Evolutionary conservation across 176 grass and related monocot species (phyloP).

Genomic region (Bromus sterilis): DNA sequence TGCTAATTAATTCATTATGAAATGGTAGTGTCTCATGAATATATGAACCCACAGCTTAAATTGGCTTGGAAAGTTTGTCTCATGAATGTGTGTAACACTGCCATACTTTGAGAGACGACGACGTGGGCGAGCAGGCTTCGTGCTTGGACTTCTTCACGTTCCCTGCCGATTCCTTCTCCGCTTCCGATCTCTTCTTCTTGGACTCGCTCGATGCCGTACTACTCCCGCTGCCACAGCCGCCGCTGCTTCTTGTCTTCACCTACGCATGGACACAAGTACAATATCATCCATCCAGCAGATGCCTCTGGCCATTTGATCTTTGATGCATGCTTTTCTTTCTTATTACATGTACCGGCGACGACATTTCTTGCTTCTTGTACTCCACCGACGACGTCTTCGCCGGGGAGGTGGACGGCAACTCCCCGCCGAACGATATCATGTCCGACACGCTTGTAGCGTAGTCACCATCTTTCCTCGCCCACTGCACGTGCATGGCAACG

Average conservation of each 20-base stretch:
- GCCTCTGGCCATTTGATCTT: too few species aligned
- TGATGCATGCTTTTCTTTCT: too few species aligned
- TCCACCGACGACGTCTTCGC: constrained; percentile 28
- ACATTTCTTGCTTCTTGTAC: constrained; percentile 55
- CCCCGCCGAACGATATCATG: constrained; percentile 56
- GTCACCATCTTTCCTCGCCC: constrained; percentile 48
- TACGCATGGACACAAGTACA: background rate
- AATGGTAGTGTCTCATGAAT: background rate
- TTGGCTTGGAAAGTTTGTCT: background rate
- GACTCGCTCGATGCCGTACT: constrained; percentile 52
- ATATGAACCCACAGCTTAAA: background rate
- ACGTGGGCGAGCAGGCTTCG: constrained; percentile 47
- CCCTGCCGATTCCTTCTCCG: constrained; percentile 29
- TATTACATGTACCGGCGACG: constrained; percentile 42
- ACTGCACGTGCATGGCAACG: constrained; percentile 37
- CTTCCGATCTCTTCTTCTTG: constrained; percentile 68
- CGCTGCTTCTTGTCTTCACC: constrained; percentile 35
- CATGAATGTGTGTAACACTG: background rate
- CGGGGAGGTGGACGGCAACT: background rate
- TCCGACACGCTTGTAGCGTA: constrained; percentile 60
- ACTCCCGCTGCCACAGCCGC: too few species aligned
- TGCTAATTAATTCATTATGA: background rate
- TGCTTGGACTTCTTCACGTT: constrained; percentile 66
- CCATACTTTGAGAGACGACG: constrained; percentile 62
- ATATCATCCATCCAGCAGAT: background rate